Evolutionary conservation across 768 basidiomycete genomes (phyloP).

Genomic region (Termitomyces sp.): DNA sequence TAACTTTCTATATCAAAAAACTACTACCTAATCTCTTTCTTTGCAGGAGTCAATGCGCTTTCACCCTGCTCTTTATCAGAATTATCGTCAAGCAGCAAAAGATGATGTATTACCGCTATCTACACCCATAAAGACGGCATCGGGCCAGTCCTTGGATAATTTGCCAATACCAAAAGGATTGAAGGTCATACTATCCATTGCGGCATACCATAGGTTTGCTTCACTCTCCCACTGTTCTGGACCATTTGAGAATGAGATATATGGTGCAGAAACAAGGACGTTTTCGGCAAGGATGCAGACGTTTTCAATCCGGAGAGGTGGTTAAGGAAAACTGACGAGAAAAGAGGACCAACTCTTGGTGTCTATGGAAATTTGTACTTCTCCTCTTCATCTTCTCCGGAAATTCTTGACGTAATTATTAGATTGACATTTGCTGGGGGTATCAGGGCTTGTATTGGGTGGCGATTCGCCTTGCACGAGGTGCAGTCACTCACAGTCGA

Average conservation of each 20-base stretch:
- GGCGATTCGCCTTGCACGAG: slow-evolving; percentile 51
- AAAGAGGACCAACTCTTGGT: slow-evolving; percentile 35
- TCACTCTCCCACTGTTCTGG: background rate
- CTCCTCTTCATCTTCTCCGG: no score
- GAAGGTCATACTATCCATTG: slow-evolving; percentile 47
- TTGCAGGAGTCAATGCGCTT: slow-evolving; percentile 46
- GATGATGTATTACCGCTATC: slow-evolving; percentile 61
- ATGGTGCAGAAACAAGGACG: slow-evolving; percentile 32
- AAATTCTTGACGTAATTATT: background rate
- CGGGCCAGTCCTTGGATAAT: slow-evolving; percentile 37
- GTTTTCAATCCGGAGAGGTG: slow-evolving; percentile 54
- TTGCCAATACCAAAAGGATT: slow-evolving; percentile 47
- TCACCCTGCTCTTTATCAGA: slow-evolving; percentile 49
- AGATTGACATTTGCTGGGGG: slow-evolving; percentile 47
- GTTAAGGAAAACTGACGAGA: slow-evolving; percentile 32
- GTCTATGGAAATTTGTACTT: slow-evolving; percentile 46
- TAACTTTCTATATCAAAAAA: background rate
- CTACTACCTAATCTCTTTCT: background rate
- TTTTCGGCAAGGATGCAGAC: slow-evolving; percentile 56
- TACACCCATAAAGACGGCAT: slow-evolving; percentile 40
- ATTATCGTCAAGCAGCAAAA: slow-evolving; percentile 41
- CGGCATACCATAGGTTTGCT: slow-evolving; percentile 48
- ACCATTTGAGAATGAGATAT: background rate
- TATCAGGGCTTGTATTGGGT: slow-evolving; percentile 43
- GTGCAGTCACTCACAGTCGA: slow-evolving; percentile 54